phyloP scores from a whole-genome alignment of 305 asterid species.

The Fraxinus albicans region DNA sequence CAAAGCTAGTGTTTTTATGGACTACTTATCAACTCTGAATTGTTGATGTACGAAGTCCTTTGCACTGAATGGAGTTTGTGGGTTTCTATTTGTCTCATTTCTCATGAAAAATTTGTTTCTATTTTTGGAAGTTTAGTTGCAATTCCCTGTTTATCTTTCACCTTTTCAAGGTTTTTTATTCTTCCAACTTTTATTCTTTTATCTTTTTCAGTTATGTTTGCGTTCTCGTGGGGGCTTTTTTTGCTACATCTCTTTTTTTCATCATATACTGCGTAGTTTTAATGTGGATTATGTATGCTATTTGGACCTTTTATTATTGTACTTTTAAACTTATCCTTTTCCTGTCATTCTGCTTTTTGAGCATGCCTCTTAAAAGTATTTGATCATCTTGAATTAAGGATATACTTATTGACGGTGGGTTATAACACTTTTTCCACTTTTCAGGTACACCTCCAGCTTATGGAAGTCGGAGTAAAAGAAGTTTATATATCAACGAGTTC shows the following conservation, averaged over 20 bases:
- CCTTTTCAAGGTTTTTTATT: neutral
- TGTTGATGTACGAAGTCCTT: neutral
- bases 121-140: neutral
- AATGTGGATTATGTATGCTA: conserved; percentile 8
- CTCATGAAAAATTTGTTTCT: neutral
- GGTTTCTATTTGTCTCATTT: too few relatives aligned
- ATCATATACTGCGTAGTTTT: neutral
- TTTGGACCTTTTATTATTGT: neutral
- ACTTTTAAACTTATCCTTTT: neutral
- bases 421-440: conserved; percentile 27
- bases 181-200: neutral
- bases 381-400: neutral
- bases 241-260: neutral
- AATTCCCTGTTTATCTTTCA: neutral
- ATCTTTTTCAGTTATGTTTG: neutral
- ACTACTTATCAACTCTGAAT: neutral
- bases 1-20: neutral
- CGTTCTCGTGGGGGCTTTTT: neutral
- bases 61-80: neutral
- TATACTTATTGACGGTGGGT: conserved; percentile 1
- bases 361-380: neutral
- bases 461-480: conserved; percentile 30
- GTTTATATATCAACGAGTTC: conserved; percentile 26
- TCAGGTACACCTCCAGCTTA: conserved; percentile 50
- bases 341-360: neutral